phyloP scores from a whole-genome alignment of 2,329 filamentous ascomycete species.

The Elsinoe fawcettii region DNA sequence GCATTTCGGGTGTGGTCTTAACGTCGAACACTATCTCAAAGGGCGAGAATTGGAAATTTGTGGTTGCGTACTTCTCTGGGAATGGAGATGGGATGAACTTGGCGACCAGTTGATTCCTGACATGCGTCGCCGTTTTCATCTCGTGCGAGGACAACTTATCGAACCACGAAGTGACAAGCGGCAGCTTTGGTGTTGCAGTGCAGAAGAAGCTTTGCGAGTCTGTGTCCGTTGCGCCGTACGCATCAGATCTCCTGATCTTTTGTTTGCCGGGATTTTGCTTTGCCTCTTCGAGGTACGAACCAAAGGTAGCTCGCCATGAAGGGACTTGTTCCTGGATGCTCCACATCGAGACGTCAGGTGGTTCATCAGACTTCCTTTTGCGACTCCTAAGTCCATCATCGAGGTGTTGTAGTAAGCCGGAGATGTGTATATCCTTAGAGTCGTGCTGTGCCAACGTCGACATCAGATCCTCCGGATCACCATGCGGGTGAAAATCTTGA shows the following conservation, averaged over 20 bases:
- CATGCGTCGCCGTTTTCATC: too few species aligned
- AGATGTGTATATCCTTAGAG: background rate
- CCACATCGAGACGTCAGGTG: background rate
- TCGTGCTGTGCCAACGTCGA: background rate
- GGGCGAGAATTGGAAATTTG: background rate
- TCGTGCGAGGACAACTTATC: background rate
- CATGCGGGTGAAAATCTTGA: background rate
- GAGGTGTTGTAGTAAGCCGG: background rate
- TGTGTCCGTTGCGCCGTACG: background rate
- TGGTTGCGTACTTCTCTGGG: background rate
- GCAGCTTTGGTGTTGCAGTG: background rate
- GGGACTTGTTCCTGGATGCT: background rate
- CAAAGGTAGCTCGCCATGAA: background rate
- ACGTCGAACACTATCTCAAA: conserved; percentile 13
- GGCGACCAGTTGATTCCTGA: conserved; percentile 6
- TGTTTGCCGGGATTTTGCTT: background rate
- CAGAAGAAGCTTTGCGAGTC: background rate
- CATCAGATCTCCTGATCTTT: background rate
- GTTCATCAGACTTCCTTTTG: background rate
- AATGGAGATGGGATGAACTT: conserved; percentile 16
- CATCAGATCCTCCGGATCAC: background rate
- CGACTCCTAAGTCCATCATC: background rate
- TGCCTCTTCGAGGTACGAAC: background rate
- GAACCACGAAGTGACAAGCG: background rate
- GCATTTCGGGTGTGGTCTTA: background rate